A percentile compares a stretch with the other conserved stretches of the same genome.
Conservation (phyloP, 2,329 filamentous ascomycete genomes). For the Diaporthe sp. region DNA sequence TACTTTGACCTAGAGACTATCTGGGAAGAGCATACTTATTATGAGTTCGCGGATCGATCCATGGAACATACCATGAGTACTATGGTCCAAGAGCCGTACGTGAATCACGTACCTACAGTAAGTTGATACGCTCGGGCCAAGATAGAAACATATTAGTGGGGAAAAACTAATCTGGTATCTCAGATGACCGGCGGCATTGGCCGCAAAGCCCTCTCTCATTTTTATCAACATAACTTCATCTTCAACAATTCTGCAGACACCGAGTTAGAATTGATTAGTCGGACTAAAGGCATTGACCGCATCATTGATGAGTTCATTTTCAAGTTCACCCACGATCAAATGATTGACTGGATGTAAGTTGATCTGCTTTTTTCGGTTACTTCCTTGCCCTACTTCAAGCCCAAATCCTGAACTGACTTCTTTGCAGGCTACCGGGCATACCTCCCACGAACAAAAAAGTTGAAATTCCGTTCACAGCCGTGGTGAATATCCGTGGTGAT, state of each 20-base stretch:
- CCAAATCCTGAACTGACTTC: conserved; percentile 12
- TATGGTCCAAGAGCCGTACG: conserved; percentile 57
- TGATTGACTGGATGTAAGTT: conserved; percentile 79
- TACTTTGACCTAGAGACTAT: conserved; percentile 82
- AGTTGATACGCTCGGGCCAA: conserved; percentile 45
- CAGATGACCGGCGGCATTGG: conserved; percentile 78
- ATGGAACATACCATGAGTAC: conserved; percentile 81
- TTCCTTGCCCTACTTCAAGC: neutral
- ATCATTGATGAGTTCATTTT: conserved; percentile 80
- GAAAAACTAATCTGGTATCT: neutral
- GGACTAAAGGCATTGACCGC: conserved; percentile 79
- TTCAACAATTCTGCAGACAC: conserved; percentile 80
- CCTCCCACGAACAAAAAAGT: conserved; percentile 68
- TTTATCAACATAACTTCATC: conserved; percentile 83
- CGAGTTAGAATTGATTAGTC: conserved; percentile 76
- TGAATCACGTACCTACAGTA: conserved; percentile 81
- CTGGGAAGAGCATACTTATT: conserved; percentile 84
- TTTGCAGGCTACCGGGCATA: conserved; percentile 63
- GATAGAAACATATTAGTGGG: too few relatives aligned
- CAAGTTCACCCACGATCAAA: conserved; percentile 72
- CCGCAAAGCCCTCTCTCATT: conserved; percentile 71
- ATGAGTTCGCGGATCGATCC: conserved; percentile 77
- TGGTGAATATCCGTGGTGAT: conserved; percentile 79
- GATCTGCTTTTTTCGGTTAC: too few relatives aligned
- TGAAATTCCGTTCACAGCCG: conserved; percentile 72